These are phyloP conservation scores for Scutellaria minor DNA, from an alignment of 257 asterid species.

Conservation along the genomic window DNA sequence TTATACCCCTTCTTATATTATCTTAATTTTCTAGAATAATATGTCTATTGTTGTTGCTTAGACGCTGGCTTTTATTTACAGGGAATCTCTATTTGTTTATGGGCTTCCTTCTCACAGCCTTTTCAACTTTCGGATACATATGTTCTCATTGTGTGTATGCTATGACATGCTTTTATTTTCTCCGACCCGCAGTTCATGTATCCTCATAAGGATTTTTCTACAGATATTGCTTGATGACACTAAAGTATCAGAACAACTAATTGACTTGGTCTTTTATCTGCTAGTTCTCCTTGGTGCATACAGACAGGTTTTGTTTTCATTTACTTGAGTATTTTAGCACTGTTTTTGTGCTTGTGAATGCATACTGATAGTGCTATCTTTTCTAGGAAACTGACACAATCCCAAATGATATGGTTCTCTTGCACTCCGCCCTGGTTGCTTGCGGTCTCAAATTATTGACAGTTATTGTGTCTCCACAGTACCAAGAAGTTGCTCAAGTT, in stretches of 20 bases:
- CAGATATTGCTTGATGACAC: slow-evolving; percentile 91
- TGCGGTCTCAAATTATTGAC: slow-evolving; percentile 77
- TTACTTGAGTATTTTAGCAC: slow-evolving; percentile 23
- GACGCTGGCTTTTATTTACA: background rate
- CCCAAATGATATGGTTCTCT: slow-evolving; percentile 72
- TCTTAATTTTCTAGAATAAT: background rate
- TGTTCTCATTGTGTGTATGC: slow-evolving; percentile 5
- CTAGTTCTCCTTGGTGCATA: slow-evolving; percentile 71
- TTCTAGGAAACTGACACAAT: slow-evolving; percentile 56
- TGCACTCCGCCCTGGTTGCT: slow-evolving; percentile 95
- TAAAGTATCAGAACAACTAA: slow-evolving; percentile 83
- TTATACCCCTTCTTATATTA: background rate
- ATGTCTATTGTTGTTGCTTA: background rate
- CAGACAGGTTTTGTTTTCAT: slow-evolving; percentile 63
- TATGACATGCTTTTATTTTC: slow-evolving; percentile 23
- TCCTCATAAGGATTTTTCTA: slow-evolving; percentile 34
- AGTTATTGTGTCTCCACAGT: slow-evolving; percentile 79
- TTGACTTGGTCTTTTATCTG: slow-evolving; percentile 81
- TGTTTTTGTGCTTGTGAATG: slow-evolving; percentile 7
- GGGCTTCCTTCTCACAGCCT: slow-evolving; percentile 9
- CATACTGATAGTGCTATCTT: slow-evolving; percentile 28
- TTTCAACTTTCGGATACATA: slow-evolving; percentile 16
- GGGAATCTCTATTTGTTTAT: slow-evolving; percentile 20
- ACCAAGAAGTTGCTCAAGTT: slow-evolving; percentile 92
- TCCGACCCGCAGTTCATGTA: background rate